These are phyloP conservation scores for Lanmaoa pseudosensibilis DNA, from an alignment of 768 basidiomycete genomes.

Conservation along the genomic window DNA sequence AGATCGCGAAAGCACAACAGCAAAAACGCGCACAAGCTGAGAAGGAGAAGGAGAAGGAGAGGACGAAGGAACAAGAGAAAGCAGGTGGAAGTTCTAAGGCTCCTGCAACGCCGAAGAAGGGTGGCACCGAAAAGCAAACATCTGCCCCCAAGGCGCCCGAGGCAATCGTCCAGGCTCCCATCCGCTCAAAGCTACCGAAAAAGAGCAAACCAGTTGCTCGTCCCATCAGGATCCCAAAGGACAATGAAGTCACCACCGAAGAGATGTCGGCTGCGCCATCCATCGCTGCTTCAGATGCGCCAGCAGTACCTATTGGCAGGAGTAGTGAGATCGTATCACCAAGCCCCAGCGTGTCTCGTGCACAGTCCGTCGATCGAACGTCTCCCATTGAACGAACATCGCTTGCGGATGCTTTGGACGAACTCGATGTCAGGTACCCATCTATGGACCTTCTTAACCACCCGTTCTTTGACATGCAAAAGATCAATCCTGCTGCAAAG, in stretches of 20 bases:
- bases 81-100: constrained; percentile 27
- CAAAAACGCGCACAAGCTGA: constrained; percentile 30
- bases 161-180: constrained; percentile 60
- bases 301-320: constrained; percentile 37
- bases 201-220: constrained; percentile 70
- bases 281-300: constrained; percentile 49
- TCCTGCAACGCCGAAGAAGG: constrained; percentile 17
- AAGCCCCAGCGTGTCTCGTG: constrained; percentile 56
- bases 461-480: constrained; percentile 72
- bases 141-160: constrained; percentile 29
- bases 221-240: constrained; percentile 58
- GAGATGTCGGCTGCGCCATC: constrained; percentile 45
- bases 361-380: constrained; percentile 57
- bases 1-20: constrained; percentile 33
- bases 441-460: constrained; percentile 66
- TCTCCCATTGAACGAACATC: constrained; percentile 48
- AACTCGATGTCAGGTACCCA: constrained; percentile 62
- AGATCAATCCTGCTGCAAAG: constrained; percentile 72
- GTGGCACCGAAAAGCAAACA: constrained; percentile 19
- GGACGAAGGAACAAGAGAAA: constrained; percentile 28
- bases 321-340: constrained; percentile 39
- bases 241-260: constrained; percentile 47
- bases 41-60: constrained; percentile 32
- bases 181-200: constrained; percentile 81
- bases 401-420: constrained; percentile 63